These are phyloP conservation scores for Sutorius eximius DNA, from an alignment of 1,284 basidiomycete genomes.

Conservation along the genomic window DNA sequence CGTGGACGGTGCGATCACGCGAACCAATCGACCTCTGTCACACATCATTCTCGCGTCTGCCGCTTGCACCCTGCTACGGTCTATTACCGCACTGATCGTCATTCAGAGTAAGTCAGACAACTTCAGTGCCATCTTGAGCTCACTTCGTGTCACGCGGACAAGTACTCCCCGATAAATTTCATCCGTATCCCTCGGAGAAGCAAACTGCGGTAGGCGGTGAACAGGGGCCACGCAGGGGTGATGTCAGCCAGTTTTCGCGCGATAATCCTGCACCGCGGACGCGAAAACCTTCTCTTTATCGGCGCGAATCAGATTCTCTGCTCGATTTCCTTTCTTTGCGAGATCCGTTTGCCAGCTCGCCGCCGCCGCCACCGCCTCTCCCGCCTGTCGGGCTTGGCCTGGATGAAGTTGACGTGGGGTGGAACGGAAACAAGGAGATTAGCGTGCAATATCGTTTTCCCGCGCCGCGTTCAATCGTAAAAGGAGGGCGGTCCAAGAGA, in stretches of 20 bases:
- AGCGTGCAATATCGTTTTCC: slow-evolving; percentile 34
- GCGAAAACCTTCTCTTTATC: slow-evolving; percentile 24
- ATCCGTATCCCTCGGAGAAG: slow-evolving; percentile 8
- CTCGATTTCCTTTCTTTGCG: slow-evolving; percentile 37
- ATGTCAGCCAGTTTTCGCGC: neutral
- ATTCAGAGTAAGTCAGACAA: slow-evolving; percentile 26
- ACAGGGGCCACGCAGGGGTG: neutral
- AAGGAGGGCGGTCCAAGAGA: slow-evolving; percentile 21
- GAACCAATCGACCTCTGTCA: neutral
- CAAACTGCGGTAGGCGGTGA: neutral
- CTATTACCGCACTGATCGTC: slow-evolving; percentile 15
- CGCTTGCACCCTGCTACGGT: slow-evolving; percentile 29
- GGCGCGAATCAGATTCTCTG: slow-evolving; percentile 29
- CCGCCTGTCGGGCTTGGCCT: slow-evolving; percentile 29
- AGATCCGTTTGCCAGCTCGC: slow-evolving; percentile 34
- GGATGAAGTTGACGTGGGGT: slow-evolving; percentile 31
- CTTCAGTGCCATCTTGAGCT: neutral
- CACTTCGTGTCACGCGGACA: slow-evolving; percentile 2
- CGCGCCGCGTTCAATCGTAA: slow-evolving; percentile 32
- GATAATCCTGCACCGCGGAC: slow-evolving; percentile 3
- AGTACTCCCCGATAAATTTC: slow-evolving; percentile 24
- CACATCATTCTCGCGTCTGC: slow-evolving; percentile 20
- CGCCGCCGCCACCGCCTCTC: slow-evolving; percentile 34
- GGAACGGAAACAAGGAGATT: slow-evolving; percentile 26
- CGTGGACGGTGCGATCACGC: neutral